Evolutionary conservation across 225 moss, liverwort and hornwort genomes (phyloP).

Genomic region (Pseudoscleropodium purum): DNA sequence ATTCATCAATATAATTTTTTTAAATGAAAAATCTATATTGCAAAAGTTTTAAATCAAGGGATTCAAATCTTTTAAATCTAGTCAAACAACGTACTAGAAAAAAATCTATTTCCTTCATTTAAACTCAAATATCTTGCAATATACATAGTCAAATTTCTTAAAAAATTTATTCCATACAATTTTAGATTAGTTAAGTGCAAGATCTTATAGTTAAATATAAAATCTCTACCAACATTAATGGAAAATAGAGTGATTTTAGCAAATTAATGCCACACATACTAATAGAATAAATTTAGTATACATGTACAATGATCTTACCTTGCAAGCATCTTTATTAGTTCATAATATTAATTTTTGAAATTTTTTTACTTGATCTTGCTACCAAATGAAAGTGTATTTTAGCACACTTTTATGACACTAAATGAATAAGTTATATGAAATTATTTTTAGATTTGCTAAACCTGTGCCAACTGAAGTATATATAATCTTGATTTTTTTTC

Average conservation of each 20-base stretch:
- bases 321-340: neutral
- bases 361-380: neutral
- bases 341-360: neutral
- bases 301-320: neutral
- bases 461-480: neutral
- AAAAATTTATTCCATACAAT: neutral
- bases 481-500: neutral
- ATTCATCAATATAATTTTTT: neutral
- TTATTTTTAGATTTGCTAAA: accelerated
- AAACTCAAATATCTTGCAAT: neutral
- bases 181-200: neutral
- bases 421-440: neutral
- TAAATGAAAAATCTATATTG: neutral
- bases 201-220: accelerated
- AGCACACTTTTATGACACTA: neutral
- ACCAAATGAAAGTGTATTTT: neutral
- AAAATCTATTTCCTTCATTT: no score
- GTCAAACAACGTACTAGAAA: no score
- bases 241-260: neutral
- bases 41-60: neutral
- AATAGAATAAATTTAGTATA: neutral
- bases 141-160: neutral
- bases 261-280: neutral
- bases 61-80: neutral
- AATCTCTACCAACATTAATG: neutral